Conservation (phyloP, 306 rosid species). For the Cicer cuneatum region DNA sequence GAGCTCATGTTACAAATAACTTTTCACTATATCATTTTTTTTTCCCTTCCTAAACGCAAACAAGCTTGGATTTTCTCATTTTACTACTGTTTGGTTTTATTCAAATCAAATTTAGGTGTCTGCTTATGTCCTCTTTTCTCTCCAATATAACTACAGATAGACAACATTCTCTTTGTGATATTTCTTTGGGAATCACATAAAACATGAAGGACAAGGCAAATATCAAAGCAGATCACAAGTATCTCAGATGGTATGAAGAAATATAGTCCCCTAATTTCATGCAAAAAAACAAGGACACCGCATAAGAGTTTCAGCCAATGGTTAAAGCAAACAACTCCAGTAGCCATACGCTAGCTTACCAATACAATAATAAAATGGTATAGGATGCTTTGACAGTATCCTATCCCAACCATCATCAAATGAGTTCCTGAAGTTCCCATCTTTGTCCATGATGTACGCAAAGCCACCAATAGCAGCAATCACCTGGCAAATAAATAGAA, state of each 20-base stretch:
- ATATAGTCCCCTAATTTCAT: constrained; percentile 8
- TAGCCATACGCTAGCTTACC: constrained; percentile 58
- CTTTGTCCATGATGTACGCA: constrained; percentile 95
- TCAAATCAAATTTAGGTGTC: constrained; percentile 26
- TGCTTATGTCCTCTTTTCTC: constrained; percentile 19
- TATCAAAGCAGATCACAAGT: constrained; percentile 36
- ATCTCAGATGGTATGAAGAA: constrained; percentile 13
- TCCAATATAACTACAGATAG: constrained; percentile 9
- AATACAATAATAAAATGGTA: constrained; percentile 94
- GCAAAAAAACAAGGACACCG: background rate
- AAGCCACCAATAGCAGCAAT: constrained; percentile 90
- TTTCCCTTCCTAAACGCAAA: background rate
- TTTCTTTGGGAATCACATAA: constrained; percentile 1
- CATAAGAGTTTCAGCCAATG: constrained; percentile 26
- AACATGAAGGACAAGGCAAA: constrained; percentile 14
- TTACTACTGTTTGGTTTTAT: constrained; percentile 7
- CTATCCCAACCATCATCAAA: constrained; percentile 97
- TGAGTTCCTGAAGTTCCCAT: constrained; percentile 91
- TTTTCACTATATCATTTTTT: background rate
- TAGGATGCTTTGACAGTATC: constrained; percentile 91
- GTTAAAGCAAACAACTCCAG: constrained; percentile 11
- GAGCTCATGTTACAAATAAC: background rate
- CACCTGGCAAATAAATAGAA: constrained; percentile 57
- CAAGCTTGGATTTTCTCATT: constrained; percentile 18
- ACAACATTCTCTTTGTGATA: constrained; percentile 1